Percentiles rank a stretch among this genome's conserved stretches.
Conservation (phyloP, 2,329 filamentous ascomycete species). For the Myriosclerotinia scirpicola region DNA sequence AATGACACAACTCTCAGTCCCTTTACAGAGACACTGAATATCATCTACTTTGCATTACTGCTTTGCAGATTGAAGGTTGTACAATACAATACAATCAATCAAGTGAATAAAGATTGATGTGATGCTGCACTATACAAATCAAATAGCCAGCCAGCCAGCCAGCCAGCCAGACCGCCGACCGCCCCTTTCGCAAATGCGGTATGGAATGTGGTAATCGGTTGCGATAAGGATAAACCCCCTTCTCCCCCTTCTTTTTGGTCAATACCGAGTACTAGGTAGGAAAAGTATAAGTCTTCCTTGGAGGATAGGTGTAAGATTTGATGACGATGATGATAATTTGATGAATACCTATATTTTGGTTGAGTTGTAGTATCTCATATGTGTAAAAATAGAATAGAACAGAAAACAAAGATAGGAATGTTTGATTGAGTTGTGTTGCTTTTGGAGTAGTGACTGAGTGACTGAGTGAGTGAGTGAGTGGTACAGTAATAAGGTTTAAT, state of each 20-base stretch:
- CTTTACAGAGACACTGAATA: slow-evolving; percentile 20
- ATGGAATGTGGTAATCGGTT: slow-evolving; percentile 14
- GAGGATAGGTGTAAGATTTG: no score
- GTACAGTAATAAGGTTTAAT: no score
- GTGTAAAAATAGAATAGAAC: no score
- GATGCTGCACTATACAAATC: slow-evolving; percentile 18
- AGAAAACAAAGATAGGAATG: no score
- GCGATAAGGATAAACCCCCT: slow-evolving; percentile 20
- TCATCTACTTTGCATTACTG: slow-evolving; percentile 28
- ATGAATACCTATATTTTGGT: neutral
- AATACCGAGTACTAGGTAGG: no score
- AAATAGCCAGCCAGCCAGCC: neutral
- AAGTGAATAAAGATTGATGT: slow-evolving; percentile 18
- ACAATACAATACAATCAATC: slow-evolving; percentile 16
- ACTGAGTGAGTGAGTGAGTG: no score
- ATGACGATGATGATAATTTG: neutral
- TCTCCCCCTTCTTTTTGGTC: neutral
- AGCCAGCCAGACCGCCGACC: slow-evolving; percentile 16
- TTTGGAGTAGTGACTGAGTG: no score
- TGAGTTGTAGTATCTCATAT: neutral
- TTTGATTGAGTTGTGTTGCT: no score
- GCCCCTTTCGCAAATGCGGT: slow-evolving; percentile 13
- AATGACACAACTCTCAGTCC: slow-evolving; percentile 12
- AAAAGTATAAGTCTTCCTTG: no score
- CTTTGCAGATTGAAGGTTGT: slow-evolving; percentile 23